Base-by-base conservation (phyloP, 2,329 filamentous ascomycete species). In the Aspergillus awamori region DNA sequence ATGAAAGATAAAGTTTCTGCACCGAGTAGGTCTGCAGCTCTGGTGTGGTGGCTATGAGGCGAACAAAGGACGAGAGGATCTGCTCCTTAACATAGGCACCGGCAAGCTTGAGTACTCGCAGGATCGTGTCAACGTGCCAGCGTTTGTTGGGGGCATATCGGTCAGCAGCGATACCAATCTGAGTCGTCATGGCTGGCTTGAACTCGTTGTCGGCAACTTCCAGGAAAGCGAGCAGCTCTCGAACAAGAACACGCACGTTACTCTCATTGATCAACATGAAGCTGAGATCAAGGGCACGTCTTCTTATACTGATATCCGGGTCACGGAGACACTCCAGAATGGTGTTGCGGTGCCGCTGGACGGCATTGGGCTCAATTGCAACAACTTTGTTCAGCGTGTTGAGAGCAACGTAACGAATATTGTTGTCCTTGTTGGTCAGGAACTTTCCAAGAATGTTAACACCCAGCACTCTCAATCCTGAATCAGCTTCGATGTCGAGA, bases 391-490 rank as follows among this genome's bases (percentile, higher is more conserved):
- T 96, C 53, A 99, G 82, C 0, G 95, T 99, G 78, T 99, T 99
- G 55, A 99, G 83, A 17, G 95, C 95, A 55, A 99, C 95, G 73
- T 99, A 99, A 77, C 95, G 90, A 71, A 99, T 99, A 75, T 99
- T 99, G 83, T 99, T 99, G 79, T 99, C 95, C 69, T 94, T 89
- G 81, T 99, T 99, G n/a, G 93, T 89, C 64, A 99, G 80, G 80
- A 99, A 99, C 76, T 98, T 99, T 75, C 96, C 95, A 24, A 99
- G 86, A 67, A 99, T 99, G 75, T 99, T 99, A 69, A 99, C 95
- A 72, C 95, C 95, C 26, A 99, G 84, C 22, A 99, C 95, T 54
- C 96, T 86, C 65, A 99, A 81, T 38, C 95, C 94, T 8, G 95
- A 97, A 74, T 99, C 96, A 22, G 95, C 96, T 77, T 99, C 95